Base-by-base conservation (phyloP, 148 eudicot species). In the Spergularia marina region DNA sequence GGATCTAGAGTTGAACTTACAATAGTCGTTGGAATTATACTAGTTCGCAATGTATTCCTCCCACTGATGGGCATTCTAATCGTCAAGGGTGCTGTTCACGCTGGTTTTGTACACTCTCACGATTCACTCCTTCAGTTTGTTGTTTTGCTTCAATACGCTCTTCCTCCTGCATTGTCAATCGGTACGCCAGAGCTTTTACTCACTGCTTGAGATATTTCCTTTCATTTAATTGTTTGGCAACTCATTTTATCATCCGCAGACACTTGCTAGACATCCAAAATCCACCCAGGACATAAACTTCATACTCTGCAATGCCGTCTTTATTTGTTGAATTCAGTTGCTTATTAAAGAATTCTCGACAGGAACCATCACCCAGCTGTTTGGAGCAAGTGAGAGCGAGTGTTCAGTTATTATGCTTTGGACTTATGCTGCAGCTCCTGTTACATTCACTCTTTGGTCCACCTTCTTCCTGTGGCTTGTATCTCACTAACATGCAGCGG, bases 101-200 rank as follows among this genome's bases (percentile, higher is more conserved):
- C 81, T 49, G 91, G 92, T 53, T 78, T 89, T 47, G 85, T 89
- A 72, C 84, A 59, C 0, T 40, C 79, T 39, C 65, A 60, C 73
- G 84, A 94, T 82, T 92, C 90, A 11, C 68, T 94, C 44, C 85
- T 89, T 75, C 84, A 82, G 55, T 94, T 91, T 76, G 86, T 88
- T 74, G 92, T 91, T 73, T 53, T 94, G 80, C 86, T 94, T 77
- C 98, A 91, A 54, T 90, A 80, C 80, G 88, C 93, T 12, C 79
- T 91, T 74, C 98, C 98, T 57, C 76, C 76, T 60, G 57, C 76
- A 41, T 13, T 73, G 15, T 7, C 40, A 34, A 30, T 71, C 20
- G 74, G 61, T 70, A 70, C 17, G 52, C 51, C 7, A 11, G 20
- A 13, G 68, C 36, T 13, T 64, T 2, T 64, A 10, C 41, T 14